Evolutionary conservation across 768 basidiomycete species (phyloP).

Genomic region (Hericium alpestre): DNA sequence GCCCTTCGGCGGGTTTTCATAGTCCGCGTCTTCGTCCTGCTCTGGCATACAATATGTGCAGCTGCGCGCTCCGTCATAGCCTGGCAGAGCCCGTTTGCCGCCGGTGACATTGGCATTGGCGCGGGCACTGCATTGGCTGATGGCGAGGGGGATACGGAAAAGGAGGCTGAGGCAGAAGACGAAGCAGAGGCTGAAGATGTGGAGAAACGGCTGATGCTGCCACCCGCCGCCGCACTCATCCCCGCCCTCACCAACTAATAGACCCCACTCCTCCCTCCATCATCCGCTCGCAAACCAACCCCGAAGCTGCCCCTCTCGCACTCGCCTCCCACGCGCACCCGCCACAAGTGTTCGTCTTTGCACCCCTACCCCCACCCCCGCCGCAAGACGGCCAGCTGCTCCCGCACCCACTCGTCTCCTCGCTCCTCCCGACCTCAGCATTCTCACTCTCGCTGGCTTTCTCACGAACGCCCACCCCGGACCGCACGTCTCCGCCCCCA

Average conservation of each 20-base stretch:
- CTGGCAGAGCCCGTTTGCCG: neutral
- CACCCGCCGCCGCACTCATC: neutral
- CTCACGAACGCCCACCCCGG: conserved; percentile 16
- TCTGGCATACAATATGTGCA: conserved; percentile 60
- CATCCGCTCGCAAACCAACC: no score
- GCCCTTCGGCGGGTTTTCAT: conserved; percentile 46
- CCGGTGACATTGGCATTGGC: neutral
- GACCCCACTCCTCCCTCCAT: neutral
- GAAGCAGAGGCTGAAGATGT: neutral
- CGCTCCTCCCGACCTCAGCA: neutral
- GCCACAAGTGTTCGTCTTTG: neutral
- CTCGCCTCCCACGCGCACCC: neutral
- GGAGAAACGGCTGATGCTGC: neutral
- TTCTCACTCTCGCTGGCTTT: neutral
- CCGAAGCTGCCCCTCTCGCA: neutral
- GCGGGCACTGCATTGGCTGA: neutral
- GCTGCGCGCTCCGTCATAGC: conserved; percentile 40
- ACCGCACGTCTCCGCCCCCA: conserved; percentile 28
- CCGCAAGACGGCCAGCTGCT: neutral
- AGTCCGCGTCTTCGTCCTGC: conserved; percentile 54
- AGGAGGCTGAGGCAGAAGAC: neutral
- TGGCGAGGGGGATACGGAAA: neutral
- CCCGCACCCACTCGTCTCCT: neutral
- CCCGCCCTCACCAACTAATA: neutral
- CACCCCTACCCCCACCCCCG: neutral